Evolutionary conservation across 176 grass and related monocot species (phyloP), one percentile per base, ranked within the genome.

Genomic region (Zizania latifolia): DNA sequence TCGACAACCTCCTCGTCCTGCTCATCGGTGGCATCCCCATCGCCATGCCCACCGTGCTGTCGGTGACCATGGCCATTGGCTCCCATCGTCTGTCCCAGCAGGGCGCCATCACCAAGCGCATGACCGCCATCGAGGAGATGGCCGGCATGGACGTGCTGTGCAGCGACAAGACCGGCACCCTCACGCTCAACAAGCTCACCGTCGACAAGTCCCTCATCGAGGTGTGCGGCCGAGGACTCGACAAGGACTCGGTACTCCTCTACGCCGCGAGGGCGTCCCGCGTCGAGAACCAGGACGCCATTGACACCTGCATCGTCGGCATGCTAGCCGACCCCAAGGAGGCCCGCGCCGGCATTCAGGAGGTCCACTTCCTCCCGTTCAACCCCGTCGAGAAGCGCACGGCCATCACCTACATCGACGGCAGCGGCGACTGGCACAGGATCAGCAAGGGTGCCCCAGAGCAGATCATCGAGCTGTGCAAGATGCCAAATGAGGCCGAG

Each of bases 101-200:
- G 76, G 93, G 93, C 34, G 93, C 93, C 56, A 97, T 97, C 76
- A 97, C 93, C 69, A 97, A 97, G 83, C 86, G 93, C 73, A 97
- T 97, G 93, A 97, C 93, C 2, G 93, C 93, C 64, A 97, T 97
- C 71, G 93, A 97, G 83, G 93, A 97, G 70, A 97, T 97, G 93
- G 93, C 93, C 17, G 90, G 93, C 48, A 97, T 97, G 93, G 93
- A 97, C 77, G 93, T 97, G 68, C 80, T 97, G 15, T 97, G 93
- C 85, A 97, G 93, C 41, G 93, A 97, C 76, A 97, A 97, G 90
- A 97, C 93, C 7, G 93, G 93, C 0, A 97, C 93, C 0, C 93
- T 97, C 27, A 97, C 93, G 16, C 90, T 97, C 58, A 97, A 97
- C 85, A 97, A 97, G 85, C 90, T 97, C 51, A 93, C 88, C 26